Conservation (phyloP, 495 filamentous ascomycete species). For the Entonaema liquescens region DNA sequence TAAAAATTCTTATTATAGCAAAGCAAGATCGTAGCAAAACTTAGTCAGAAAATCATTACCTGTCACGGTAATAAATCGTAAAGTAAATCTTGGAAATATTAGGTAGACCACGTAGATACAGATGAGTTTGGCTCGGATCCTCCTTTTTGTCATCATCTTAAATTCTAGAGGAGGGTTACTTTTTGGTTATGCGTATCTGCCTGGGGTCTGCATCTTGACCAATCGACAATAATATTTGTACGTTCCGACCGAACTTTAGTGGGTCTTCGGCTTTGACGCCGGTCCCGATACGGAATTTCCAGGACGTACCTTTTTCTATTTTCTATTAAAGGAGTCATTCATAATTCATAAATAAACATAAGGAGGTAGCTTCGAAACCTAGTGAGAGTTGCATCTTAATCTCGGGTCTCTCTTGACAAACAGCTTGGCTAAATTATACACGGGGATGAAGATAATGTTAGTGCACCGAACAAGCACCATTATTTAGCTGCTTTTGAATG, state of each 20-base stretch:
- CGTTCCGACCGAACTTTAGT: neutral
- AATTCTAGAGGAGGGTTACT: constrained; percentile 1
- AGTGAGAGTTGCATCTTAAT: neutral
- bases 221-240: neutral
- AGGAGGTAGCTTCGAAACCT: neutral
- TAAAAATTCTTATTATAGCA: neutral
- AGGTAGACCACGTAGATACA: neutral
- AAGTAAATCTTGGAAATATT: constrained; percentile 1
- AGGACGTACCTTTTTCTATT: neutral
- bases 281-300: neutral
- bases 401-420: neutral
- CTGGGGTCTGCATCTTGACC: neutral
- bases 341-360: neutral
- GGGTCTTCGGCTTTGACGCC: neutral
- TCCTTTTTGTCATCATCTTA: neutral
- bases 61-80: neutral
- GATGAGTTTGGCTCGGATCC: neutral
- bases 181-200: neutral
- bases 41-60: neutral
- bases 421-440: neutral
- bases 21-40: neutral
- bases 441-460: neutral
- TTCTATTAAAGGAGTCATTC: neutral
- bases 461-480: neutral
- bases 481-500: neutral